Conservation (phyloP, 768 basidiomycete genomes). For the Suillus decipiens region DNA sequence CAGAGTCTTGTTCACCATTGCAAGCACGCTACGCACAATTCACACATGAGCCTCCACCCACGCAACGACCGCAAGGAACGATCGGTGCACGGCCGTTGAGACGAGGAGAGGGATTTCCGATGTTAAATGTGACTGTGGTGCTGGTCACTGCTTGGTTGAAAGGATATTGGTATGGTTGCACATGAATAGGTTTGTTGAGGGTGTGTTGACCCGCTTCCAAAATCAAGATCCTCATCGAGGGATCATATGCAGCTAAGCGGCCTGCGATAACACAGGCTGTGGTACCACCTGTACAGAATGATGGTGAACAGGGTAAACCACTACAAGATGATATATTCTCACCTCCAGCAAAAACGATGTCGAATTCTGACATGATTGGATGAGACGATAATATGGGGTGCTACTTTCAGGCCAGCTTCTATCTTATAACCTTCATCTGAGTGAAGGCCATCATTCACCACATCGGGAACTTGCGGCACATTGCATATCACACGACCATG, state of each 20-base stretch:
- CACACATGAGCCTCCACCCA: conserved; percentile 39
- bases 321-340: conserved; percentile 12
- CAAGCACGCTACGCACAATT: conserved; percentile 45
- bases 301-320: neutral
- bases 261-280: conserved; percentile 36
- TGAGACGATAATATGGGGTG: neutral
- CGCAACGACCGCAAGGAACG: conserved; percentile 26
- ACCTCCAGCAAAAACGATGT: conserved; percentile 65
- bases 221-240: conserved; percentile 27
- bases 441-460: neutral
- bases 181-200: conserved; percentile 22
- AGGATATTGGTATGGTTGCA: conserved; percentile 24
- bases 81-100: conserved; percentile 19
- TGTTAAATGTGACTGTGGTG: conserved; percentile 21
- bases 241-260: conserved; percentile 29
- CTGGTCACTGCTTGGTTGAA: conserved; percentile 18
- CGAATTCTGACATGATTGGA: conserved; percentile 30
- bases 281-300: conserved; percentile 32
- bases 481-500: too few relatives aligned
- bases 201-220: conserved; percentile 33
- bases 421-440: neutral
- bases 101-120: conserved; percentile 17
- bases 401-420: too few relatives aligned
- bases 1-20: neutral
- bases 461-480: neutral